Conservation (phyloP, 352 stramenopile genomes). For the Pythium guiyangense region DNA sequence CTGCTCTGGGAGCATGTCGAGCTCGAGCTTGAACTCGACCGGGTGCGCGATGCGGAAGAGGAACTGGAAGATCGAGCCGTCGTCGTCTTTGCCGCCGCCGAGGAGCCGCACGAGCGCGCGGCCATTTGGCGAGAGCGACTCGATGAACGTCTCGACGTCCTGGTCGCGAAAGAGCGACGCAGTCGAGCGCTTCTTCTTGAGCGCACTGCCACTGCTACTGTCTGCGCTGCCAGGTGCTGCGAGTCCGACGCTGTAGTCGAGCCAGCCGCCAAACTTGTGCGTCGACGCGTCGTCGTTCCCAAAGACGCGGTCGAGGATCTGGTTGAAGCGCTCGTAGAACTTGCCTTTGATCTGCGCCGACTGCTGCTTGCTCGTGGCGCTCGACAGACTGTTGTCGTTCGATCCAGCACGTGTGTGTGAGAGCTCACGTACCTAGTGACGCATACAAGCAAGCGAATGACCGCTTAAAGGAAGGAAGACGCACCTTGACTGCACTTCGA, state of each 20-base stretch:
- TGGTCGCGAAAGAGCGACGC: slow-evolving; percentile 32
- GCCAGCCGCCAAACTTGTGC: slow-evolving; percentile 75
- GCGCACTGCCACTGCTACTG: slow-evolving; percentile 7
- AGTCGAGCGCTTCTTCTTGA: slow-evolving; percentile 39
- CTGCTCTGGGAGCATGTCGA: slow-evolving; percentile 77
- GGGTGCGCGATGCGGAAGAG: slow-evolving; percentile 71
- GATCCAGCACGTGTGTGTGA: background rate
- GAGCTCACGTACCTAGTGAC: background rate
- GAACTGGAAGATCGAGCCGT: slow-evolving; percentile 77
- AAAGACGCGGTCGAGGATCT: slow-evolving; percentile 77
- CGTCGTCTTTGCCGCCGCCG: slow-evolving; percentile 53
- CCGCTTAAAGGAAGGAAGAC: background rate
- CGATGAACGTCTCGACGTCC: slow-evolving; percentile 53
- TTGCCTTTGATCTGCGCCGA: slow-evolving; percentile 73
- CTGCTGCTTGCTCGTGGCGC: slow-evolving; percentile 60
- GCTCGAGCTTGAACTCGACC: slow-evolving; percentile 76
- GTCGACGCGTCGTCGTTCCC: slow-evolving; percentile 69
- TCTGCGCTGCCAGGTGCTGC: background rate
- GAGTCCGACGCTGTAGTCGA: slow-evolving; percentile 74
- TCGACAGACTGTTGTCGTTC: slow-evolving; percentile 23
- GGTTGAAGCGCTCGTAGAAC: slow-evolving; percentile 86
- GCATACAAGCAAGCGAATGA: background rate
- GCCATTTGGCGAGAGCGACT: slow-evolving; percentile 38
- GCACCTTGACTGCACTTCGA: slow-evolving; percentile 64
- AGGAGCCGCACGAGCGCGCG: slow-evolving; percentile 56